Percentiles rank a stretch among this genome's conserved stretches.
Conservation (phyloP, 257 asterid species). For the Striga asiatica region DNA sequence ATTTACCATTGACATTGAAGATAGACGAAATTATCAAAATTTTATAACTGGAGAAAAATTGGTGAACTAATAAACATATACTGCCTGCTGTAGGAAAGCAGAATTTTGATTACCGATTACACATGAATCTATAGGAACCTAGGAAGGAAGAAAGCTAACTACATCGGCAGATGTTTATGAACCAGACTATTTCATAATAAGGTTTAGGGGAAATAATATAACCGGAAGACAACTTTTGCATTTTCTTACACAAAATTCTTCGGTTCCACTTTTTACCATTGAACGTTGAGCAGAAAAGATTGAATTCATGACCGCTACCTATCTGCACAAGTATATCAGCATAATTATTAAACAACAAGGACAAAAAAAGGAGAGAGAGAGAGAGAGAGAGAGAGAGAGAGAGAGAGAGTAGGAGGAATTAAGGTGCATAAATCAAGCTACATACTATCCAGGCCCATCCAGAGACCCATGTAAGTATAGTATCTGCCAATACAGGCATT, state of each 20-base stretch:
- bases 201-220: neutral
- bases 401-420: no score
- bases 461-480: constrained; percentile 93
- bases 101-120: constrained; percentile 79
- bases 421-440: constrained; percentile 15
- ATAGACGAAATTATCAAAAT: constrained; percentile 11
- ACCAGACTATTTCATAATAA: neutral
- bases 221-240: neutral
- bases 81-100: constrained; percentile 94
- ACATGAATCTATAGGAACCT: constrained; percentile 90
- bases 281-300: constrained; percentile 94
- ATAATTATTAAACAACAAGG: neutral
- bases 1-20: constrained; percentile 12
- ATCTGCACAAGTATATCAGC: constrained; percentile 43
- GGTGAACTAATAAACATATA: constrained; percentile 6
- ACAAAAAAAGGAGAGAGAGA: neutral
- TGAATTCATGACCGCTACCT: constrained; percentile 91
- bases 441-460: constrained; percentile 95
- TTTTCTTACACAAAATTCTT: neutral
- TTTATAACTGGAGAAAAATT: neutral
- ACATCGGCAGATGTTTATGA: neutral
- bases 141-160: constrained; percentile 14
- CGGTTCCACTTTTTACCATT: constrained; percentile 39
- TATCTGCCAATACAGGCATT: constrained; percentile 48
- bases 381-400: no score